Percentiles rank a stretch among this genome's conserved stretches.
Evolutionary conservation across 2,329 filamentous ascomycete species (phyloP).

Genomic region (Aspergillus costaricaensis): DNA sequence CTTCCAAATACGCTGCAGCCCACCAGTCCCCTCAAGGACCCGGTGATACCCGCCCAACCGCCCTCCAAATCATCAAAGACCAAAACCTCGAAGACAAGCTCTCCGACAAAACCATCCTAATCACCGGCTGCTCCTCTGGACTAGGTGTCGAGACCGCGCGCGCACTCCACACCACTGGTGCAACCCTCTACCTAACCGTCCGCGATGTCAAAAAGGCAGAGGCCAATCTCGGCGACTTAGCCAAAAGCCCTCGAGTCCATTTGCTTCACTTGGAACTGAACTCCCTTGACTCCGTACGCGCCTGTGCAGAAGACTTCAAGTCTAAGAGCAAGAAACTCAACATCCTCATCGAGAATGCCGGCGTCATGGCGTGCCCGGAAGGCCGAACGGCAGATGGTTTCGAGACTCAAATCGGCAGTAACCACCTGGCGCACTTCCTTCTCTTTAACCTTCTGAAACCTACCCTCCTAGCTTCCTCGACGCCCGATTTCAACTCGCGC

Average conservation of each 20-base stretch:
- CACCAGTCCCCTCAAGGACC: conserved; percentile 11
- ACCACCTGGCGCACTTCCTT: conserved; percentile 56
- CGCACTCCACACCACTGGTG: conserved; percentile 43
- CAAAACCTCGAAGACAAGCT: conserved; percentile 23
- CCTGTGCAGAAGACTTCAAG: conserved; percentile 8
- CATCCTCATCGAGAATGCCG: conserved; percentile 47
- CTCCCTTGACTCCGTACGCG: background rate
- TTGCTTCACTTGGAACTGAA: conserved; percentile 18
- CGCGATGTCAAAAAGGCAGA: conserved; percentile 34
- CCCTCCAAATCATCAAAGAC: conserved; percentile 40
- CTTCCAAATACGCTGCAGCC: background rate
- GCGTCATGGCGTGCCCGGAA: conserved; percentile 42
- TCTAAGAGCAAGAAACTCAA: conserved; percentile 16
- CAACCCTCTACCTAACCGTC: conserved; percentile 39
- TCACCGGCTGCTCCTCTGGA: conserved; percentile 34
- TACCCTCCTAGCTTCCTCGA: conserved; percentile 23
- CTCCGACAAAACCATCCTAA: conserved; percentile 11
- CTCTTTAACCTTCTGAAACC: conserved; percentile 53
- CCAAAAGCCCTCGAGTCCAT: conserved; percentile 27
- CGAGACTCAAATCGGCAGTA: conserved; percentile 56
- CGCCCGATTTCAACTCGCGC: conserved; percentile 46
- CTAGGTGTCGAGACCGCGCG: conserved; percentile 48
- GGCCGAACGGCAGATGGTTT: conserved; percentile 42
- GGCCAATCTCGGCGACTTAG: conserved; percentile 7
- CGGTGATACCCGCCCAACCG: conserved; percentile 29